A percentile compares a stretch with the other conserved stretches of the same genome.
Evolutionary conservation across 2,329 filamentous ascomycete genomes (phyloP).

Genomic region (Harringtonia aguacate): DNA sequence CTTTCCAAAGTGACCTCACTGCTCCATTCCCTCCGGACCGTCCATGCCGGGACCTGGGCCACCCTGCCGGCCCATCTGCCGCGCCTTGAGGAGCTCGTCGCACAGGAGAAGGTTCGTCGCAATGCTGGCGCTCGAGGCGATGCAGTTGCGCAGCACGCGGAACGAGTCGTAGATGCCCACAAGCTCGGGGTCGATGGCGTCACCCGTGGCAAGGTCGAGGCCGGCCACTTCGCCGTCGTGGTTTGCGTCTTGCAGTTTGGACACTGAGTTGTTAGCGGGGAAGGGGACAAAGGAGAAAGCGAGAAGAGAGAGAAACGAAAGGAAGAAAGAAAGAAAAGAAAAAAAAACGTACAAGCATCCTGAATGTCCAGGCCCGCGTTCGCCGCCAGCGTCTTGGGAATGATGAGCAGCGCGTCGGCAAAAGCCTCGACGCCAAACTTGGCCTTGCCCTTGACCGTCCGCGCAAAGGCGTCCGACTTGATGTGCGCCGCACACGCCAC

Average conservation of each 20-base stretch:
- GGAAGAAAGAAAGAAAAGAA: background rate
- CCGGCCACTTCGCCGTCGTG: slow-evolving; percentile 77
- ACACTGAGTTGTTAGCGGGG: slow-evolving; percentile 45
- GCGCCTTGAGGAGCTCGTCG: slow-evolving; percentile 93
- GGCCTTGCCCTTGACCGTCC: slow-evolving; percentile 93
- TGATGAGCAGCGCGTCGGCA: slow-evolving; percentile 85
- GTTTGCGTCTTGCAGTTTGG: slow-evolving; percentile 75
- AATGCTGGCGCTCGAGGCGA: slow-evolving; percentile 90
- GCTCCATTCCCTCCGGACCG: slow-evolving; percentile 32
- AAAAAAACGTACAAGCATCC: slow-evolving; percentile 63
- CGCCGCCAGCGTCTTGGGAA: slow-evolving; percentile 93
- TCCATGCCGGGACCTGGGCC: slow-evolving; percentile 57
- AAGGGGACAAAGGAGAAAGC: background rate
- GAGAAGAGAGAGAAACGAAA: slow-evolving; percentile 3
- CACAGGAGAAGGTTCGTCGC: slow-evolving; percentile 91
- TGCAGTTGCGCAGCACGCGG: slow-evolving; percentile 84
- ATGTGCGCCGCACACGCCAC: slow-evolving; percentile 83
- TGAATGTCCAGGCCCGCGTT: slow-evolving; percentile 96
- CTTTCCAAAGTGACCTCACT: background rate
- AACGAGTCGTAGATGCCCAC: slow-evolving; percentile 95
- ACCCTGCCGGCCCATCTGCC: slow-evolving; percentile 73
- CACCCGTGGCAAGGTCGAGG: slow-evolving; percentile 73
- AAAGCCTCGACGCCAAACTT: slow-evolving; percentile 95
- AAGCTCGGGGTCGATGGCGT: slow-evolving; percentile 89
- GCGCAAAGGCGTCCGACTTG: slow-evolving; percentile 74